phyloP scores from a whole-genome alignment of 2,329 filamentous ascomycete species.

The Arthroderma sp. region DNA sequence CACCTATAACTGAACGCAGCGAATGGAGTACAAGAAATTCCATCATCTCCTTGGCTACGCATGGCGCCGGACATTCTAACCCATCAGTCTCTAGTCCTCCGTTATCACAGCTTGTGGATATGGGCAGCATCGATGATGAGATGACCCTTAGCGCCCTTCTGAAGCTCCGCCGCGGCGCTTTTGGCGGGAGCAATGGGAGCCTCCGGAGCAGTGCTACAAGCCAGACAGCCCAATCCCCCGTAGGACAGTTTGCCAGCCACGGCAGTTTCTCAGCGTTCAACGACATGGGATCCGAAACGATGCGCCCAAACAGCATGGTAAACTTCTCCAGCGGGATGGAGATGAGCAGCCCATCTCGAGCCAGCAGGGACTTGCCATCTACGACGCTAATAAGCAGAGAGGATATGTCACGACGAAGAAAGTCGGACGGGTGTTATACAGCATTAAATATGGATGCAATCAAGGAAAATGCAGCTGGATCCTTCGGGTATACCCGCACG shows the following conservation, averaged over 20 bases:
- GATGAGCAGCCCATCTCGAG: too few species aligned
- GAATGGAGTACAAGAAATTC: slow-evolving; percentile 95
- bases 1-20: slow-evolving; percentile 88
- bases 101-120: slow-evolving; percentile 59
- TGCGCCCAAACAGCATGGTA: too few species aligned
- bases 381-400: too few species aligned
- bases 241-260: slow-evolving; percentile 14
- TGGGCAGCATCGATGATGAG: slow-evolving; percentile 49
- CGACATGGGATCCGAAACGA: slow-evolving; percentile 10
- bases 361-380: too few species aligned
- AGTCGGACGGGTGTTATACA: too few species aligned
- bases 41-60: slow-evolving; percentile 58
- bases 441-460: too few species aligned
- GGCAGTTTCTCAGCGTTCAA: slow-evolving; percentile 24
- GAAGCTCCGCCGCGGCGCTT: slow-evolving; percentile 60
- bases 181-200: slow-evolving; percentile 69
- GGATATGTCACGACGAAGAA: too few species aligned
- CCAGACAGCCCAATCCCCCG: slow-evolving; percentile 23
- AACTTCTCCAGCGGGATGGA: too few species aligned
- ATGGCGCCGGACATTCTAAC: slow-evolving; percentile 35
- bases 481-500: too few species aligned
- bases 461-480: too few species aligned
- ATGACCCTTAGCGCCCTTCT: slow-evolving; percentile 62
- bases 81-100: slow-evolving; percentile 53
- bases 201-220: slow-evolving; percentile 41